Base-by-base conservation (phyloP, 1,284 basidiomycete species). In the Pseudozyma hubeiensis region DNA sequence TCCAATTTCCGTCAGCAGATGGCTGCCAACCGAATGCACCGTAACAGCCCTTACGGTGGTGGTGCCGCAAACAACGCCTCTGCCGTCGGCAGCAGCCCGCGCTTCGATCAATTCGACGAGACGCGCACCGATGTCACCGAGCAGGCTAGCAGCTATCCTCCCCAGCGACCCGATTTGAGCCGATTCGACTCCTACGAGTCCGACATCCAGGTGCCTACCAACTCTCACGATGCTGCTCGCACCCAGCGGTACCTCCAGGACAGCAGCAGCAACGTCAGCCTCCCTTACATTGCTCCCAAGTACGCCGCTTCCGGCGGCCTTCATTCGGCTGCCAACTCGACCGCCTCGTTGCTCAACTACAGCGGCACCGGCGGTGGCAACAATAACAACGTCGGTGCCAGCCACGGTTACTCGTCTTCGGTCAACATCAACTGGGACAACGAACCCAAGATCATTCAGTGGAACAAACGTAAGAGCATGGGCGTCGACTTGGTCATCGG, bases 391-490 rank as follows among this genome's bases (percentile, higher is more conserved):
- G 65, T 58, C n/a, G 60, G 52, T 40, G 65, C 60, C 2, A 51
- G 53, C 35, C 64, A 67, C 41, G 64, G 64, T 8, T 63, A 69
- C 66, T 59, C 55, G 8, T 64, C 64, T 6, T 58, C 60, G 49
- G 41, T 64, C 53, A 59, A 65, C 59, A 53, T 66, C 56, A 52
- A 73, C 53, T 73, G 60, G 60, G 64, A 64, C 24, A 57, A 31
- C 31, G 57, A 68, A 51, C 73, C 73, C 30, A 66, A 67, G 64
- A 77, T 77, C 55, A 71, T 77, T 29, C 63, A 75, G 62, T 77
- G 75, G 75, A 64, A 71, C 57, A 65, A 69, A 45, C 72, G 66
- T 55, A 70, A 77, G 53, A 60, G 60, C 37, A 53, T 61, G 47
- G 59, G 47, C 24, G 69, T 64, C 34, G 64, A 65, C 7, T n/a